These are phyloP conservation scores for Ophiostoma ulmi DNA, from an alignment of 2,329 filamentous ascomycete species.

Conservation along the genomic window DNA sequence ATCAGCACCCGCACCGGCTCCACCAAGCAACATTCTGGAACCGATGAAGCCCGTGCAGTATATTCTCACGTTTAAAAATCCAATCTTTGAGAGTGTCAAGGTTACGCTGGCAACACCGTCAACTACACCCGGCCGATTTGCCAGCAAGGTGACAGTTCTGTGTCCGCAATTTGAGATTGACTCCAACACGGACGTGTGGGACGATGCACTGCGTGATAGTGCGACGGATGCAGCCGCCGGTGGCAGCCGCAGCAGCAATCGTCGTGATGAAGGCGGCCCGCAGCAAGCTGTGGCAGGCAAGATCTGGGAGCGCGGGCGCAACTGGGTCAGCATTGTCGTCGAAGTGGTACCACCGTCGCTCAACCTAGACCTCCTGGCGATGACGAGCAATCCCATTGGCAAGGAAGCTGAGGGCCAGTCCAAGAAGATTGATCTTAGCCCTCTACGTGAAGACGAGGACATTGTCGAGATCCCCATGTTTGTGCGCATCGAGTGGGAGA, in stretches of 20 bases:
- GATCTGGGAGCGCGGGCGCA: conserved; percentile 89
- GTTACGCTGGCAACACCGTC: conserved; percentile 83
- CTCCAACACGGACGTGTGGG: conserved; percentile 81
- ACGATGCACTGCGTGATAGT: conserved; percentile 71
- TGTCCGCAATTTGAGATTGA: conserved; percentile 93
- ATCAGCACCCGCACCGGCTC: conserved; percentile 23
- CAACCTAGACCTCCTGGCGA: conserved; percentile 36
- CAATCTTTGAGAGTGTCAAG: conserved; percentile 84
- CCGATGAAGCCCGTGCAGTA: conserved; percentile 67
- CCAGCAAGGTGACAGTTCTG: conserved; percentile 79
- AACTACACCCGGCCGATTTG: conserved; percentile 69
- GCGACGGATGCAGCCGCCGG: conserved; percentile 30
- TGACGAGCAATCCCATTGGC: conserved; percentile 31
- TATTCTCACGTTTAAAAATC: conserved; percentile 85
- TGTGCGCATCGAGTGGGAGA: conserved; percentile 86
- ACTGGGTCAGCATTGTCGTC: conserved; percentile 91
- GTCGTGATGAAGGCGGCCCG: conserved; percentile 31
- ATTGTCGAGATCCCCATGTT: conserved; percentile 87
- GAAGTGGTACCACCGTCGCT: conserved; percentile 71
- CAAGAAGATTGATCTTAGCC: conserved; percentile 39
- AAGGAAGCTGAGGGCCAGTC: conserved; percentile 29
- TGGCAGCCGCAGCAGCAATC: conserved; percentile 38
- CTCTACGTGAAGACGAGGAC: conserved; percentile 55
- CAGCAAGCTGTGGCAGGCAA: conserved; percentile 80
- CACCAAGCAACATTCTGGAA: conserved; percentile 40